These are phyloP conservation scores for Mycena rebaudengoi DNA, from an alignment of 768 basidiomycete species.

Conservation along the genomic window DNA sequence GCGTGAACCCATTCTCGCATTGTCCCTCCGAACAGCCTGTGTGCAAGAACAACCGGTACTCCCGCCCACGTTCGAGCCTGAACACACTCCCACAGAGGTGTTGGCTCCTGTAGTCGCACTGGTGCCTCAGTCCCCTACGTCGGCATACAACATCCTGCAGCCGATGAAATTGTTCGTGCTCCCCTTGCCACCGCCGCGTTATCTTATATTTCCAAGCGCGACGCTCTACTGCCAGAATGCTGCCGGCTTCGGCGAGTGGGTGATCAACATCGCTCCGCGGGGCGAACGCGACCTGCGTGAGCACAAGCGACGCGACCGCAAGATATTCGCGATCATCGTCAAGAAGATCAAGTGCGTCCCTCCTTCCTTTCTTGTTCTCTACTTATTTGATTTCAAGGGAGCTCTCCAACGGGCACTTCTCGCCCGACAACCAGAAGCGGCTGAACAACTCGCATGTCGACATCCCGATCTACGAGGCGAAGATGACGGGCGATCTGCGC, in stretches of 20 bases:
- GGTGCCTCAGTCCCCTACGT: not conserved
- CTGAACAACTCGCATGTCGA: conserved; percentile 53
- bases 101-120: conserved; percentile 37
- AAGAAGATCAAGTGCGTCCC: conserved; percentile 72
- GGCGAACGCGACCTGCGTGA: conserved; percentile 34
- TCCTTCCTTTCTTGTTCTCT: not conserved
- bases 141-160: not conserved
- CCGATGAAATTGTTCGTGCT: conserved; percentile 17
- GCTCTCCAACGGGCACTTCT: conserved; percentile 75
- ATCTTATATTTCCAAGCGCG: conserved; percentile 5
- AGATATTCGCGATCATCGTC: conserved; percentile 50
- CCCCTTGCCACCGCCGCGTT: not conserved
- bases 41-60: not conserved
- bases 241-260: conserved; percentile 41
- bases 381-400: conserved; percentile 52
- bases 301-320: conserved; percentile 40
- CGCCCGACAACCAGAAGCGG: conserved; percentile 71
- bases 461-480: conserved; percentile 74
- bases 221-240: conserved; percentile 15
- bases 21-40: conserved; percentile 6
- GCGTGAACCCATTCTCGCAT: conserved; percentile 9
- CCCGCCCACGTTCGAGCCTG: conserved; percentile 21
- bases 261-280: conserved; percentile 46
- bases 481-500: conserved; percentile 63
- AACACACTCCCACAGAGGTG: conserved; percentile 54